Percentiles rank a stretch among this genome's conserved stretches.
These are phyloP conservation scores for Collariella sp. DNA, from an alignment of 495 filamentous ascomycete genomes.

Conservation along the genomic window DNA sequence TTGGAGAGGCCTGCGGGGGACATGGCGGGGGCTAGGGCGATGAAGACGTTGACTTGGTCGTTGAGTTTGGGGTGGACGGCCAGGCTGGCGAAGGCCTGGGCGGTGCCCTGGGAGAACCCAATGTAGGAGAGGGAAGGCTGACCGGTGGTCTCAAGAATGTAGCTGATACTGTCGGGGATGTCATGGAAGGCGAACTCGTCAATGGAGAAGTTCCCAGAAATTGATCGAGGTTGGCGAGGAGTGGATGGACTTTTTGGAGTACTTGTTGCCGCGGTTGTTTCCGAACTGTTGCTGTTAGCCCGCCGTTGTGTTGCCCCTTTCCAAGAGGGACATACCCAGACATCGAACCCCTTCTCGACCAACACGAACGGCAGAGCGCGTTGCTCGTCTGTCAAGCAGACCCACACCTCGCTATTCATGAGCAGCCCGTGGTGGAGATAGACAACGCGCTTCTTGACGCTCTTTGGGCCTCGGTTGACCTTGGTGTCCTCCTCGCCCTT, in stretches of 20 bases:
- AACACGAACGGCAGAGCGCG: slow-evolving; percentile 80
- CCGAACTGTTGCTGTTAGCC: slow-evolving; percentile 51
- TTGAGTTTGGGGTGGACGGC: slow-evolving; percentile 89
- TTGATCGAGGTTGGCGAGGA: slow-evolving; percentile 61
- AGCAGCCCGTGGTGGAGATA: slow-evolving; percentile 94
- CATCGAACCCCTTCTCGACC: slow-evolving; percentile 89
- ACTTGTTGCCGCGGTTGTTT: slow-evolving; percentile 97
- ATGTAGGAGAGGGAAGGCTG: slow-evolving; percentile 89
- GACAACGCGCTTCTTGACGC: slow-evolving; percentile 72
- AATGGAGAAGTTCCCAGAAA: slow-evolving; percentile 97
- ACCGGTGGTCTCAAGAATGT: slow-evolving; percentile 75
- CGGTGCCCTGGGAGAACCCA: slow-evolving; percentile 94
- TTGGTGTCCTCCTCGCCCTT: slow-evolving; percentile 66
- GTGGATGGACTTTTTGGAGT: slow-evolving; percentile 83
- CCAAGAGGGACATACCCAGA: slow-evolving; percentile 58
- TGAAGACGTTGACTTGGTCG: slow-evolving; percentile 89
- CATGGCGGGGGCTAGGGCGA: slow-evolving; percentile 96
- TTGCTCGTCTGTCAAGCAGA: slow-evolving; percentile 79
- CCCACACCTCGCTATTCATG: slow-evolving; percentile 99
- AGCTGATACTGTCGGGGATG: slow-evolving; percentile 87
- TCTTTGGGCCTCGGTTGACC: slow-evolving; percentile 64
- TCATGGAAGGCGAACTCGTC: slow-evolving; percentile 98
- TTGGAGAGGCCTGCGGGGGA: slow-evolving; percentile 84
- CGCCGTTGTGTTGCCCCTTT: no score
- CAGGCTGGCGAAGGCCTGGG: slow-evolving; percentile 92